phyloP scores from a whole-genome alignment of 768 basidiomycete genomes.

The Ramaria sp. region DNA sequence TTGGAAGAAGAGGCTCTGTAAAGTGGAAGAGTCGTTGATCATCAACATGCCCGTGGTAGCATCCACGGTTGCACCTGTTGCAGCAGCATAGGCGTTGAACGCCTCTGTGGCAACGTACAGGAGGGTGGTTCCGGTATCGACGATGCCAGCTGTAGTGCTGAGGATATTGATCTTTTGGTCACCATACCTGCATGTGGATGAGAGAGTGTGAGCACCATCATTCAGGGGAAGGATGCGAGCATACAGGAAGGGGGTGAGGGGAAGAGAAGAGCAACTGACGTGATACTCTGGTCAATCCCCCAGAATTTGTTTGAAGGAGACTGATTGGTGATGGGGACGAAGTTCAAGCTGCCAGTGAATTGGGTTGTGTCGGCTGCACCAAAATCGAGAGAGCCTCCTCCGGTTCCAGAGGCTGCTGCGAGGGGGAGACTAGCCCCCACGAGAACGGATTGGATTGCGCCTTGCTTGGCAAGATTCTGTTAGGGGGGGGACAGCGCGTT shows the following conservation, averaged over 20 bases:
- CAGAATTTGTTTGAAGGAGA: conserved; percentile 12
- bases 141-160: conserved; percentile 38
- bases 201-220: too few species aligned
- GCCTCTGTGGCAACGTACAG: conserved; percentile 20
- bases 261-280: too few species aligned
- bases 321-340: conserved; percentile 16
- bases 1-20: conserved; percentile 23
- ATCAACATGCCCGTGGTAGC: conserved; percentile 22
- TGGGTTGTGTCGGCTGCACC: conserved; percentile 20
- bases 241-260: too few species aligned
- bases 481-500: background rate
- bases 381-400: conserved; percentile 13
- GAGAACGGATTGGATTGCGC: background rate
- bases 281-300: conserved; percentile 15
- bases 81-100: conserved; percentile 19
- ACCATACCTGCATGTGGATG: too few species aligned
- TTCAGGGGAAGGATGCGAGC: too few species aligned
- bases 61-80: conserved; percentile 23
- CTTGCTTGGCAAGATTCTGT: conserved; percentile 2
- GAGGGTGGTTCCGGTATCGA: conserved; percentile 21
- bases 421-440: background rate
- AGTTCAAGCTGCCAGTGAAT: conserved; percentile 18
- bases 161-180: too few species aligned
- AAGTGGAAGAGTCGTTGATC: conserved; percentile 18
- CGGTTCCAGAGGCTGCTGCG: background rate